These are phyloP conservation scores for Fomes fomentarius DNA, from an alignment of 1,284 basidiomycete genomes.

Conservation along the genomic window DNA sequence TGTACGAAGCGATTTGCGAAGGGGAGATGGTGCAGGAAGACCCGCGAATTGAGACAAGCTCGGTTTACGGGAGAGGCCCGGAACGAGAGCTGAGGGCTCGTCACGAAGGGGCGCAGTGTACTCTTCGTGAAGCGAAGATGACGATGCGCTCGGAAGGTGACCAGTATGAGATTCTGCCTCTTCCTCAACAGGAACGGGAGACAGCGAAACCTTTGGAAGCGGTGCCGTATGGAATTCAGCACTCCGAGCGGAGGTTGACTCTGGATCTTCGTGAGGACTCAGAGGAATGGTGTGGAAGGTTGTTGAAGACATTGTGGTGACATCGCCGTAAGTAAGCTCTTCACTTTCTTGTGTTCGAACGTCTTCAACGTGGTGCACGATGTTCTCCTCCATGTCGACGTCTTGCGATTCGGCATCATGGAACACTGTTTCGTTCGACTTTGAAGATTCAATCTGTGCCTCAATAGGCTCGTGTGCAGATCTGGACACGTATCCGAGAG, in stretches of 20 bases:
- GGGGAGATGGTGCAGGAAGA: conserved; percentile 65
- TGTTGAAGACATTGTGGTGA: conserved; percentile 27
- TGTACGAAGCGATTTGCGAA: conserved; percentile 66
- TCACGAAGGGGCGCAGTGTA: conserved; percentile 34
- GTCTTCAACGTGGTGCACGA: neutral
- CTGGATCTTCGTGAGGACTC: conserved; percentile 29
- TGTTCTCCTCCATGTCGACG: conserved; percentile 5
- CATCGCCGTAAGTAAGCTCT: conserved; percentile 9
- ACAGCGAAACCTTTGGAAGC: conserved; percentile 19
- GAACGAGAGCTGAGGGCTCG: conserved; percentile 19
- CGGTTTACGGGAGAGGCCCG: conserved; percentile 35
- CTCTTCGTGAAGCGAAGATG: conserved; percentile 23
- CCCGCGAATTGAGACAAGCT: conserved; percentile 50
- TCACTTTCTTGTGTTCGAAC: conserved; percentile 11
- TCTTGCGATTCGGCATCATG: conserved; percentile 1
- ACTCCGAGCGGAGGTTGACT: neutral
- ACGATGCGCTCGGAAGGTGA: conserved; percentile 32
- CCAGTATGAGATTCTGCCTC: conserved; percentile 26
- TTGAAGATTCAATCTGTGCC: neutral
- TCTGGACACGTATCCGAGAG: conserved; percentile 1
- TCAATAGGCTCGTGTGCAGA: neutral
- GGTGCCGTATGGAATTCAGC: conserved; percentile 21
- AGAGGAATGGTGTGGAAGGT: conserved; percentile 44
- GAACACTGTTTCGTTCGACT: neutral
- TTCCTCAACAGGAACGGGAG: conserved; percentile 13